phyloP scores from a whole-genome alignment of 257 asterid genomes.

The Solanum etuberosum region DNA sequence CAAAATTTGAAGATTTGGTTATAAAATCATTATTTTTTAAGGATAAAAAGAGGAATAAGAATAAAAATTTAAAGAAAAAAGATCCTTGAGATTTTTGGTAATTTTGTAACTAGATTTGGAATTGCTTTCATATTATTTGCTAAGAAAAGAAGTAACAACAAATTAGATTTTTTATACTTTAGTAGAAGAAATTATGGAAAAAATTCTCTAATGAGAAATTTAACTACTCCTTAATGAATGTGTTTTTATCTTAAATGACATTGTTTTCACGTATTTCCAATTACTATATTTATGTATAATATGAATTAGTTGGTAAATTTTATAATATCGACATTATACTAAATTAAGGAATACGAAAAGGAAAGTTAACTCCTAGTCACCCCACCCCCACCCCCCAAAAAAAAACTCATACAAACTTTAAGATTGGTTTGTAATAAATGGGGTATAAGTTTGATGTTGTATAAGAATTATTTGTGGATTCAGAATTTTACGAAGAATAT shows the following conservation, averaged over 20 bases:
- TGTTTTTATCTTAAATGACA: background rate
- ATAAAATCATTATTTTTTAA: background rate
- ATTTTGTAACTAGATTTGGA: background rate
- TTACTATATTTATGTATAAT: background rate
- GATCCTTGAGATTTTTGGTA: background rate
- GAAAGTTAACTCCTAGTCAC: background rate
- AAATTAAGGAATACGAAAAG: background rate
- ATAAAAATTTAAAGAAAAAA: background rate
- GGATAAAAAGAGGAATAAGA: background rate
- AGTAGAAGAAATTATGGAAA: background rate
- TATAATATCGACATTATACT: background rate
- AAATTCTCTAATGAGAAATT: background rate
- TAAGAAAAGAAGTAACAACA: background rate
- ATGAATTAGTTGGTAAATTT: background rate
- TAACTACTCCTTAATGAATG: background rate
- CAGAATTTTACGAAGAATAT: background rate
- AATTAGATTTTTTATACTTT: background rate
- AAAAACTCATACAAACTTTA: background rate
- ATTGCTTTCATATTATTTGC: background rate
- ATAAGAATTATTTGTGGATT: background rate
- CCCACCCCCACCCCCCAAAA: background rate
- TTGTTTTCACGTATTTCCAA: background rate
- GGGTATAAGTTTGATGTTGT: background rate
- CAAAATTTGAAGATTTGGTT: background rate
- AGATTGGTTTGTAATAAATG: background rate